A percentile compares a stretch with the other conserved stretches of the same genome.
Conservation (phyloP, 2,329 filamentous ascomycete species). For the Didymella pinodella region DNA sequence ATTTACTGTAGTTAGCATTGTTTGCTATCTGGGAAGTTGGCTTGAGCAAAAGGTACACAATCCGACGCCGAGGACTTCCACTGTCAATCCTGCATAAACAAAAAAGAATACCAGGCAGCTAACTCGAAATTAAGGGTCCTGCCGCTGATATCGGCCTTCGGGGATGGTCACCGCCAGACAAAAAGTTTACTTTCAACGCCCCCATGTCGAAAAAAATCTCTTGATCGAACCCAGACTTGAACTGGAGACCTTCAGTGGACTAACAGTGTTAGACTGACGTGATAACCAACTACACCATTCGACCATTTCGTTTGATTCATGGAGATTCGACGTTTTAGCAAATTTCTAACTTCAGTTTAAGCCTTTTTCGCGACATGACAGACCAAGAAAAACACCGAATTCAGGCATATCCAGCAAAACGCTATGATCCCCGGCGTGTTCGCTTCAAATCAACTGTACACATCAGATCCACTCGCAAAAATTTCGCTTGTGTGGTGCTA, state of each 20-base stretch:
- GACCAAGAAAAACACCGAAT: too few relatives aligned
- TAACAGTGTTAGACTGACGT: constrained; percentile 55
- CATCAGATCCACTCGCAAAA: neutral
- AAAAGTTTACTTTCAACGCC: neutral
- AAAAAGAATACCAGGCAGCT: neutral
- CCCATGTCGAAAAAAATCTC: constrained; percentile 4
- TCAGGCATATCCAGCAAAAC: neutral
- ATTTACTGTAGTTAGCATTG: neutral
- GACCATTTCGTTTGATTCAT: constrained; percentile 15
- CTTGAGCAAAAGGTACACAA: neutral
- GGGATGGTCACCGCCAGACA: neutral
- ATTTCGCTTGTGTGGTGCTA: neutral
- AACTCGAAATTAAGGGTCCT: neutral
- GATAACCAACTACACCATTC: constrained; percentile 57
- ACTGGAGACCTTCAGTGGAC: constrained; percentile 29
- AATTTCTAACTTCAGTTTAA: neutral
- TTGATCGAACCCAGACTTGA: constrained; percentile 33
- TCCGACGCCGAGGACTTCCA: too few relatives aligned
- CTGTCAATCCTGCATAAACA: neutral
- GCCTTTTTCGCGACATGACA: too few relatives aligned
- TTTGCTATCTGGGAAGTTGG: neutral
- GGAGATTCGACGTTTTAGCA: neutral
- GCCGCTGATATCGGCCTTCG: neutral
- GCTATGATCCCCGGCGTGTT: neutral
- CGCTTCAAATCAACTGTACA: neutral